Percentiles rank a stretch among this genome's conserved stretches.
Evolutionary conservation across 345 rosid species (phyloP).

Genomic region (Draba incana): DNA sequence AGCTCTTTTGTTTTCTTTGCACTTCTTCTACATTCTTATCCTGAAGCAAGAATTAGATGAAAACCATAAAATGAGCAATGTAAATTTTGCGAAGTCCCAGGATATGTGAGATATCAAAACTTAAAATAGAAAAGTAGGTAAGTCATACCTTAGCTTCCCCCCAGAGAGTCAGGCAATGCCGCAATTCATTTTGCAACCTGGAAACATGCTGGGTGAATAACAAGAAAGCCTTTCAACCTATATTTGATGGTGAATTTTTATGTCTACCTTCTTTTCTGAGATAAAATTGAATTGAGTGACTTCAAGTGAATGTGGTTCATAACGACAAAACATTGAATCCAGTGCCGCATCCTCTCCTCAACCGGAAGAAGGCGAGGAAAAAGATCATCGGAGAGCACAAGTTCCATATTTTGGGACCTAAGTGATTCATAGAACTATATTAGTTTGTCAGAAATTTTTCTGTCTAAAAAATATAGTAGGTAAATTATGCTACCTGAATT

Average conservation of each 20-base stretch:
- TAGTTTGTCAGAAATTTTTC: slow-evolving; percentile 18
- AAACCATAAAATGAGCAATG: slow-evolving; percentile 14
- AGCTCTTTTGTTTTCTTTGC: slow-evolving; percentile 48
- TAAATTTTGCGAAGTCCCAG: slow-evolving; percentile 21
- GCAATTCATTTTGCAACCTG: slow-evolving; percentile 86
- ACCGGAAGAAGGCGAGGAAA: slow-evolving; percentile 64
- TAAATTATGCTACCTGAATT: slow-evolving; percentile 58
- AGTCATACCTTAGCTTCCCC: slow-evolving; percentile 48
- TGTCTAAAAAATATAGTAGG: slow-evolving; percentile 19
- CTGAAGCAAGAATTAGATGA: slow-evolving; percentile 49
- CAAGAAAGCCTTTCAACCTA: slow-evolving; percentile 27
- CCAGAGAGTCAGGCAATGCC: slow-evolving; percentile 59
- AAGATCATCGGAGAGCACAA: slow-evolving; percentile 68
- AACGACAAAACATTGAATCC: slow-evolving; percentile 78
- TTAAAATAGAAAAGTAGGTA: slow-evolving; percentile 3
- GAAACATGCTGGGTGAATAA: slow-evolving; percentile 37
- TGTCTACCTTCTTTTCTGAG: slow-evolving; percentile 74
- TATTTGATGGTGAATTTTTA: slow-evolving; percentile 30
- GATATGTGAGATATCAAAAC: slow-evolving; percentile 22
- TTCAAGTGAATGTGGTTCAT: slow-evolving; percentile 67
- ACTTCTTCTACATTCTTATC: slow-evolving; percentile 55
- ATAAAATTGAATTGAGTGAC: slow-evolving; percentile 67
- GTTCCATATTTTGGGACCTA: slow-evolving; percentile 82
- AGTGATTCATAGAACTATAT: slow-evolving; percentile 16
- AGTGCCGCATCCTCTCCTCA: slow-evolving; percentile 71